A percentile compares a stretch with the other conserved stretches of the same genome.
Conservation (phyloP, 768 basidiomycete species). For the Rhodosporidiobolus odoratus region DNA sequence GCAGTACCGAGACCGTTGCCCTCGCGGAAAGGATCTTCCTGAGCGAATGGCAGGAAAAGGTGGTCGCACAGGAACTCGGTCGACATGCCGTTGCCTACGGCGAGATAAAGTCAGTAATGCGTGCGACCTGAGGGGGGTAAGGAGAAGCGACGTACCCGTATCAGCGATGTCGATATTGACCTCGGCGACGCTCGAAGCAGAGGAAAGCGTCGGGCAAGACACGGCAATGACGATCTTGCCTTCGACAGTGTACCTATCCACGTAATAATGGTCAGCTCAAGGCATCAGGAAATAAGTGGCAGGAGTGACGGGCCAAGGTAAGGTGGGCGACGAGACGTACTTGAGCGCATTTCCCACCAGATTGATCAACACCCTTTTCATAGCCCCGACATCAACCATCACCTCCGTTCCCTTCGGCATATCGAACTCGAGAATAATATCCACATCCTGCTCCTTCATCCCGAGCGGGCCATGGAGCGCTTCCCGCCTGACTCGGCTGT, state of each 20-base stretch:
- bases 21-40: conserved; percentile 35
- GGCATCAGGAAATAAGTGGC: no score
- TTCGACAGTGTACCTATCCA: no score
- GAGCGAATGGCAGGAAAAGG: conserved; percentile 42
- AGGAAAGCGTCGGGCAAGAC: neutral
- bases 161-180: neutral
- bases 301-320: no score
- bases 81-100: conserved; percentile 12
- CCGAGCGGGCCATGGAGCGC: neutral
- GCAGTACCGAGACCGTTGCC: conserved; percentile 42
- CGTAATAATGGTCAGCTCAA: no score
- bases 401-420: neutral
- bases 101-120: neutral
- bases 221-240: conserved; percentile 37
- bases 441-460: neutral
- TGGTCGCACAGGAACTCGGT: conserved; percentile 36
- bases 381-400: neutral
- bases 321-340: conserved; percentile 32
- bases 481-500: no score
- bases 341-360: conserved; percentile 42
- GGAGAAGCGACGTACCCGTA: neutral
- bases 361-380: conserved; percentile 34
- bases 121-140: neutral
- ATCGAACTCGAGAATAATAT: conserved; percentile 3
- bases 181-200: neutral